Evolutionary conservation across 2,329 filamentous ascomycete species (phyloP).

Genomic region (Peltaster fructicola): DNA sequence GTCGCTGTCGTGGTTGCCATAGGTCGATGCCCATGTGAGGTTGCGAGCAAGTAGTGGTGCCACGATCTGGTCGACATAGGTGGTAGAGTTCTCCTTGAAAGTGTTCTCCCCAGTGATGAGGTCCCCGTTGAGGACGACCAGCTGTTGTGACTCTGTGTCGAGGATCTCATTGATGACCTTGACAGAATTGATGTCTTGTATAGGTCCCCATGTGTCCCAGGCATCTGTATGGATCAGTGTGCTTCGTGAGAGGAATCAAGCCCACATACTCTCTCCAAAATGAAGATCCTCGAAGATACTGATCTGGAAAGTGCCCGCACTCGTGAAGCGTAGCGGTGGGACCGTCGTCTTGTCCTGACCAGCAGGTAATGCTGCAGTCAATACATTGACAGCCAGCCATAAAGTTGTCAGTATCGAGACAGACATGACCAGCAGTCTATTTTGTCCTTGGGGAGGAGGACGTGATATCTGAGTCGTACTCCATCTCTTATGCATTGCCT

Average conservation of each 20-base stretch:
- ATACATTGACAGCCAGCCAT: no score
- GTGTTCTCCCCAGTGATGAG: conserved; percentile 52
- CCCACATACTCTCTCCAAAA: conserved; percentile 39
- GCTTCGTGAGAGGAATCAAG: not conserved
- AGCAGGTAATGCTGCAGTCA: no score
- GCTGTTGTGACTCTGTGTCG: conserved; percentile 35
- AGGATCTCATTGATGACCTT: conserved; percentile 42
- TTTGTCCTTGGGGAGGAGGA: no score
- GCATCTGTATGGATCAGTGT: conserved; percentile 5
- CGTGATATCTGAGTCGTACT: no score
- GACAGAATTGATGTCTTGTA: conserved; percentile 39
- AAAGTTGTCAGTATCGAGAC: no score
- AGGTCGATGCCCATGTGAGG: conserved; percentile 48
- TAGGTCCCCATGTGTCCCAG: conserved; percentile 24
- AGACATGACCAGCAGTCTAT: no score
- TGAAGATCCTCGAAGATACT: conserved; percentile 53
- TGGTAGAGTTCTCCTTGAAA: conserved; percentile 35
- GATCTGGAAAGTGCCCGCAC: conserved; percentile 27
- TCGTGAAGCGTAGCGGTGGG: conserved; percentile 13
- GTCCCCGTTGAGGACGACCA: conserved; percentile 56
- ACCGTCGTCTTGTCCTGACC: no score
- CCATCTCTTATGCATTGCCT: no score
- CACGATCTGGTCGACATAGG: conserved; percentile 43
- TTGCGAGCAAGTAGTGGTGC: conserved; percentile 37
- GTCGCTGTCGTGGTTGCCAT: conserved; percentile 52